Percentiles rank a stretch among this genome's conserved stretches.
These are phyloP conservation scores for Mucor irregularis DNA, from an alignment of 371 early-diverging fungal genomes.

Conservation along the genomic window DNA sequence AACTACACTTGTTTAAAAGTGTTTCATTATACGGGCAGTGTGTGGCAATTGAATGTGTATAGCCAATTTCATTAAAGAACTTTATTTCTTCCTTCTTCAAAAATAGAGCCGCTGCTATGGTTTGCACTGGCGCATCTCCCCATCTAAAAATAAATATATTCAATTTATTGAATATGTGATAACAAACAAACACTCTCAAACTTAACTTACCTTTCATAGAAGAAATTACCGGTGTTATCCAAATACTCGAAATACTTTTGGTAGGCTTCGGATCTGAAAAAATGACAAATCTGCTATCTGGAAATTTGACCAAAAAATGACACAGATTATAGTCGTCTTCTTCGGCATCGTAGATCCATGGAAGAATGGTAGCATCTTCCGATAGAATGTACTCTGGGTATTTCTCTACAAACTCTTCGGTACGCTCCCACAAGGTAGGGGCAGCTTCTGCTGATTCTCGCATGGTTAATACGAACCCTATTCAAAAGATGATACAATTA, in stretches of 20 bases:
- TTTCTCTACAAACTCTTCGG: slow-evolving; percentile 50
- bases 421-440: slow-evolving; percentile 77
- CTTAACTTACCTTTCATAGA: slow-evolving; percentile 85
- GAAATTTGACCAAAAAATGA: slow-evolving; percentile 75
- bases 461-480: slow-evolving; percentile 72
- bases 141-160: slow-evolving; percentile 60
- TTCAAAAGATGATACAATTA: too few species aligned
- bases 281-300: slow-evolving; percentile 77
- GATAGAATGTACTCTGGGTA: slow-evolving; percentile 31
- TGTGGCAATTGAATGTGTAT: slow-evolving; percentile 60
- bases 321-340: slow-evolving; percentile 58
- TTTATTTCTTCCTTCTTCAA: slow-evolving; percentile 76
- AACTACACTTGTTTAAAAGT: slow-evolving; percentile 29
- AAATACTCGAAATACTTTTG: slow-evolving; percentile 76
- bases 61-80: slow-evolving; percentile 89
- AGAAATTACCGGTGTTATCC: slow-evolving; percentile 89
- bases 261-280: slow-evolving; percentile 73
- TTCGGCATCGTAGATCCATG: slow-evolving; percentile 28
- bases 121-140: slow-evolving; percentile 61
- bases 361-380: slow-evolving; percentile 23
- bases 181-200: background rate
- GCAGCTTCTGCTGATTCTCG: slow-evolving; percentile 79
- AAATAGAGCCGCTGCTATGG: slow-evolving; percentile 87
- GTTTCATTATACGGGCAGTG: slow-evolving; percentile 39
- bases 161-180: background rate